Evolutionary conservation across 352 stramenopile species (phyloP), one percentile per base, ranked within the genome.

Genomic region (Plasmopara muralis): DNA sequence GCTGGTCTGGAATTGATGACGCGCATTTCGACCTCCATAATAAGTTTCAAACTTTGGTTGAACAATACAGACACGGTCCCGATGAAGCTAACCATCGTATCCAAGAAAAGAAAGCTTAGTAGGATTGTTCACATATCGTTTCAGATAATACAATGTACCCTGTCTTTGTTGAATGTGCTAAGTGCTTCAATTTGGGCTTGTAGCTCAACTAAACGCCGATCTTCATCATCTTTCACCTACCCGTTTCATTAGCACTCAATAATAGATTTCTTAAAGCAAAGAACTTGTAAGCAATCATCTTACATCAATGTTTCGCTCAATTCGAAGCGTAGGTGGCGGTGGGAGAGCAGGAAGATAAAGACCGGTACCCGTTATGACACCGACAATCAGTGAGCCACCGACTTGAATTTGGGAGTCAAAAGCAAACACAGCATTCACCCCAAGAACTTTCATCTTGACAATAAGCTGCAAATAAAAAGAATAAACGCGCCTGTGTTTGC

Each of bases 361-460:
- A 0, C 85, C 89, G n/a, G 90, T 96, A 3, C 84, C 90, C 28
- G 89, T 96, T 34, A 96, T 96, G 0, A 96, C 77, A 6, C 85
- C 88, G 25, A 96, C 72, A 47, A 97, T 87, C 12, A 97, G 64
- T 5, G 77, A 93, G 0, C 82, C 82, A 15, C 87, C 86, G 31
- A 97, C 83, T 76, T 96, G 87, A 49, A 97, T 94, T 55, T 97
- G 84, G 4, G 84, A 92, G 25, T 93, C 81, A 45, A 97, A 91
- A 13, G 76, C 81, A 74, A 99, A 99, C 1, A 97, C 94, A 1
- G 95, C 93, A 70, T 99, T 99, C 49, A 97, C 85, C 18, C 95
- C 95, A 16, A 98, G 66, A 14, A 98, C 90, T 51, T 87, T 89
- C 83, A 93, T 91, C 49, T 93, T 93, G 6, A 89, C 83, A 20